Percentiles rank a stretch among this genome's conserved stretches.
Conservation (phyloP, 2,329 filamentous ascomycete genomes). For the Monosporascus sp. region DNA sequence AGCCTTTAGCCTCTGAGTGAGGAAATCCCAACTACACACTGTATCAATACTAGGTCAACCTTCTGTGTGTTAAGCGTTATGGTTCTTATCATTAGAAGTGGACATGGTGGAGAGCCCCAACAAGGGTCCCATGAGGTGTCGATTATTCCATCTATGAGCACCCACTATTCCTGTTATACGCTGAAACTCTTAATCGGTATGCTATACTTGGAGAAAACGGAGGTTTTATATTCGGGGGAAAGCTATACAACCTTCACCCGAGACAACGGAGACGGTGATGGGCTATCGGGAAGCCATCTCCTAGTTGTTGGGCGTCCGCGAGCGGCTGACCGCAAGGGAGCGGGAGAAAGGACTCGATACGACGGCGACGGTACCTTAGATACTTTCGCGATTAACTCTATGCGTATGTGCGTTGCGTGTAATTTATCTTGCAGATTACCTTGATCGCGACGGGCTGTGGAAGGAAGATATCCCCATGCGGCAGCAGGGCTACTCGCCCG, state of each 20-base stretch:
- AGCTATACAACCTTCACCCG: neutral
- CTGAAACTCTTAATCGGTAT: too few species aligned
- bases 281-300: neutral
- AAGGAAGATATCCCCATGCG: neutral
- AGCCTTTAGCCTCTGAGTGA: neutral
- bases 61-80: neutral
- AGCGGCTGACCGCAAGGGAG: neutral
- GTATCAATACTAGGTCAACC: too few species aligned
- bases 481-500: neutral
- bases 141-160: neutral
- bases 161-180: too few species aligned
- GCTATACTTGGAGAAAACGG: too few species aligned
- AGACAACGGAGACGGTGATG: neutral
- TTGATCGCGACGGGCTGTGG: neutral
- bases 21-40: too few species aligned
- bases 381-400: neutral
- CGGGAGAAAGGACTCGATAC: neutral
- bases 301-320: neutral
- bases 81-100: neutral
- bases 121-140: neutral
- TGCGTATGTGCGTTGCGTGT: neutral
- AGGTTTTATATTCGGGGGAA: neutral
- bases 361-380: neutral
- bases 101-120: neutral
- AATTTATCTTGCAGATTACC: slow-evolving; percentile 1